These are phyloP conservation scores for Fusarium anguioides DNA, from an alignment of 2,329 filamentous ascomycete genomes.

Conservation along the genomic window DNA sequence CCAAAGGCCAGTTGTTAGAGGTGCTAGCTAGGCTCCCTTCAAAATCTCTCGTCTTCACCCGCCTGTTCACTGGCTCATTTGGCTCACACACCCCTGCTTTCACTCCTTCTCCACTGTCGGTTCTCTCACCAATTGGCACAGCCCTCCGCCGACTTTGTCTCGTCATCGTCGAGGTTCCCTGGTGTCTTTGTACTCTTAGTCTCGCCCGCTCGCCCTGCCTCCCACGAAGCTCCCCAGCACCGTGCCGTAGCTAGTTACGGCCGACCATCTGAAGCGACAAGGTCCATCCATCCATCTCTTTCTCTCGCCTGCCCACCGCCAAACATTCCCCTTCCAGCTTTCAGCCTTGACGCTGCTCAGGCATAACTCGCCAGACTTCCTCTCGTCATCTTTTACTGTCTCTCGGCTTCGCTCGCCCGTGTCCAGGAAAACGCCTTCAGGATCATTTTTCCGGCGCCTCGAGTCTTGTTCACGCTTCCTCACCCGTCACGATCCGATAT, in stretches of 20 bases:
- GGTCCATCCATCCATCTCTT: conserved; percentile 40
- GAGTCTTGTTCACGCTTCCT: conserved; percentile 12
- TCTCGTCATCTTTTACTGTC: conserved; percentile 10
- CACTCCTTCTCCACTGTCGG: conserved; percentile 38
- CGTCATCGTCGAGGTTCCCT: conserved; percentile 46
- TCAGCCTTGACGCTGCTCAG: conserved; percentile 34
- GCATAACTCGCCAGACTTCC: conserved; percentile 26
- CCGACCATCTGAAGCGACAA: conserved; percentile 38
- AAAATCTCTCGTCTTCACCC: conserved; percentile 33
- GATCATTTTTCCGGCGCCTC: conserved; percentile 1
- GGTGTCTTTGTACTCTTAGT: conserved; percentile 43
- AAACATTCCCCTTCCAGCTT: conserved; percentile 41
- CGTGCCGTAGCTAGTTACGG: conserved; percentile 33
- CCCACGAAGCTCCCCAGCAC: conserved; percentile 40
- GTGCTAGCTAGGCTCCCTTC: conserved; percentile 25
- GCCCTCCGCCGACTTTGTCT: conserved; percentile 42
- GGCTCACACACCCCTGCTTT: conserved; percentile 40
- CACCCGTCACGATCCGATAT: conserved; percentile 32
- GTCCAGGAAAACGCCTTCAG: conserved; percentile 2
- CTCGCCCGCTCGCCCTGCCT: conserved; percentile 43
- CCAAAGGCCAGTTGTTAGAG: neutral
- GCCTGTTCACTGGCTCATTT: conserved; percentile 34
- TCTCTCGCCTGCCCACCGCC: conserved; percentile 39
- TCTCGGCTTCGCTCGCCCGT: conserved; percentile 14
- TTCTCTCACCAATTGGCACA: conserved; percentile 44